These are phyloP conservation scores for Russula sp. DNA, from an alignment of 768 basidiomycete genomes.

Conservation along the genomic window DNA sequence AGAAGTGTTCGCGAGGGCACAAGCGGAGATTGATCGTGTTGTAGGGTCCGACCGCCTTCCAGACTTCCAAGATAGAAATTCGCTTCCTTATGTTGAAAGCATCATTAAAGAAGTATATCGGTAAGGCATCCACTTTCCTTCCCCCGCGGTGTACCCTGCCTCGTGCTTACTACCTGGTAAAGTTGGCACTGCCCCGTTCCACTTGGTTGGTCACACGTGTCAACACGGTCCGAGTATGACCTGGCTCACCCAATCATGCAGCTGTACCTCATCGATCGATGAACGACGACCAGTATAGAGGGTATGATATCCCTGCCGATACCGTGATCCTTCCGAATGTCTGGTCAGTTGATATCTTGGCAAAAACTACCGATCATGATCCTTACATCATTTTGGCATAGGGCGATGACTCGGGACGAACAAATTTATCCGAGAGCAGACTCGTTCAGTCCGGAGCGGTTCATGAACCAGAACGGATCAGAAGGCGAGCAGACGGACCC, in stretches of 20 bases:
- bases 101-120: conserved; percentile 26
- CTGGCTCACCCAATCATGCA: conserved; percentile 12
- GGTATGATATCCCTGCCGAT: conserved; percentile 23
- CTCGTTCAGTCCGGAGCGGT: conserved; percentile 22
- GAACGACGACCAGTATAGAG: conserved; percentile 22
- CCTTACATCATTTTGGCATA: conserved; percentile 2
- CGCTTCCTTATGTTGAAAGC: conserved; percentile 27
- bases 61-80: conserved; percentile 25
- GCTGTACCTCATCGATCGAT: conserved; percentile 24
- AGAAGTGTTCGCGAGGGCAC: conserved; percentile 25
- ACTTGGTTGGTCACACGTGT: conserved; percentile 15
- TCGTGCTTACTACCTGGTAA: background rate
- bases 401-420: conserved; percentile 25
- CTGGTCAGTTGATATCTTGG: conserved; percentile 15
- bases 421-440: conserved; percentile 15
- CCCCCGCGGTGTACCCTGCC: background rate
- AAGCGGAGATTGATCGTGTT: conserved; percentile 28
- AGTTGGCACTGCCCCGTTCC: conserved; percentile 24
- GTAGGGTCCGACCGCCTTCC: conserved; percentile 28
- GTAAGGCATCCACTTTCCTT: conserved; percentile 1
- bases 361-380: background rate
- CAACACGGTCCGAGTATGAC: background rate
- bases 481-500: conserved; percentile 14
- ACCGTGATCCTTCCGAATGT: conserved; percentile 23
- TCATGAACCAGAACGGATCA: conserved; percentile 11